phyloP scores from a whole-genome alignment of 2,329 filamentous ascomycete species.

The Talaromyces piceae region DNA sequence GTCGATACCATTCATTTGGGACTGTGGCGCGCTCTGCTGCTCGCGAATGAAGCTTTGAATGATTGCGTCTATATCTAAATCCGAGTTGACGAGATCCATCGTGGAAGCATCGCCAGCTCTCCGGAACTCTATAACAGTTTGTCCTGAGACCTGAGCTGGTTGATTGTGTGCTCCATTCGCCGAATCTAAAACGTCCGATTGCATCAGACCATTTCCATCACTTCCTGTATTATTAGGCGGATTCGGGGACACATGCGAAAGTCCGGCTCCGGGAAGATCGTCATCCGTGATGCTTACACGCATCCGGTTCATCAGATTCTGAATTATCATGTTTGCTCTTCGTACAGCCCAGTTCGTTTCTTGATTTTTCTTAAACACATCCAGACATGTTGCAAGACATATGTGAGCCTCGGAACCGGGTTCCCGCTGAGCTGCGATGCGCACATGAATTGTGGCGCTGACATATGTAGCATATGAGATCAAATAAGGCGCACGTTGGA shows the following conservation, averaged over 20 bases:
- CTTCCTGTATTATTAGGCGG: not conserved
- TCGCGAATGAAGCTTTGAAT: slow-evolving; percentile 37
- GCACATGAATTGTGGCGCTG: slow-evolving; percentile 46
- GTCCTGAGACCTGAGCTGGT: not conserved
- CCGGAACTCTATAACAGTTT: no score
- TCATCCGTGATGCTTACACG: slow-evolving; percentile 20
- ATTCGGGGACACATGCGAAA: not conserved
- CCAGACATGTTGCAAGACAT: slow-evolving; percentile 39
- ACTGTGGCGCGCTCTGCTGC: slow-evolving; percentile 12
- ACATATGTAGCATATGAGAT: slow-evolving; percentile 50
- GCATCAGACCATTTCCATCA: not conserved
- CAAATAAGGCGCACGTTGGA: slow-evolving; percentile 45
- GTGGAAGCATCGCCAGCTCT: no score
- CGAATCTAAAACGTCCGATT: not conserved
- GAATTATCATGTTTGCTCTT: slow-evolving; percentile 40
- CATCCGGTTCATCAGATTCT: slow-evolving; percentile 41
- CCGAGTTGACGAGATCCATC: slow-evolving; percentile 15
- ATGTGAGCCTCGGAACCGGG: slow-evolving; percentile 33
- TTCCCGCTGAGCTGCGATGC: slow-evolving; percentile 43
- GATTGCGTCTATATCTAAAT: slow-evolving; percentile 36
- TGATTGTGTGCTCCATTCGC: no score
- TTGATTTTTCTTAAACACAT: slow-evolving; percentile 43
- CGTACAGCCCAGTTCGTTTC: slow-evolving; percentile 46
- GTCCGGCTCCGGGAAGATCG: not conserved
- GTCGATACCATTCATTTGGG: not conserved